Evolutionary conservation across 1,139 yeast genomes (phyloP).

Genomic region (Zygosaccharomyces sapae): DNA sequence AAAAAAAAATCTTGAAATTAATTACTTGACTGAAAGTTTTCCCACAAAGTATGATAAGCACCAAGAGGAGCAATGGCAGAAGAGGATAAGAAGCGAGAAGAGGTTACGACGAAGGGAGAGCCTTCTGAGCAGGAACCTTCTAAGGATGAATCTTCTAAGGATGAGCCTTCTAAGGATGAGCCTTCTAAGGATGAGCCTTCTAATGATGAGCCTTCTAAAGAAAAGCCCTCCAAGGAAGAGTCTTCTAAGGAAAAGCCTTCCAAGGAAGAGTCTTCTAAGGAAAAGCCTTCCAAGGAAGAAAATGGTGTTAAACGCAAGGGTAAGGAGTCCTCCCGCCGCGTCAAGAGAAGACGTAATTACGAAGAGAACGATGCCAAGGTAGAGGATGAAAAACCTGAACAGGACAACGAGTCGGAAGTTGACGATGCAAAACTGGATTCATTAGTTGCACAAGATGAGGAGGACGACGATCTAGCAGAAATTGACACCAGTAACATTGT

Average conservation of each 20-base stretch:
- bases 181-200: conserved; percentile 8
- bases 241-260: neutral
- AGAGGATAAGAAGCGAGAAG: conserved; percentile 14
- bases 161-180: no score
- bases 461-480: conserved; percentile 77
- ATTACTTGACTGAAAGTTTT: neutral
- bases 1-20: no score
- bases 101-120: neutral
- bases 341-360: conserved; percentile 46
- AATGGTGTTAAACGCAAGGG: conserved; percentile 29
- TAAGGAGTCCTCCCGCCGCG: neutral
- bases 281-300: conserved; percentile 16
- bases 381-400: conserved; percentile 43
- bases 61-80: conserved; percentile 13
- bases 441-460: conserved; percentile 48
- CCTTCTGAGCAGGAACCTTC: no score
- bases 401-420: conserved; percentile 47
- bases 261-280: conserved; percentile 21
- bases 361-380: conserved; percentile 48
- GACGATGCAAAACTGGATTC: conserved; percentile 51
- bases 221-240: no score
- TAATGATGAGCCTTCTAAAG: no score
- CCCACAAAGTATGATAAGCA: neutral
- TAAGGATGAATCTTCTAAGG: no score
- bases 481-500: conserved; percentile 84